A percentile compares a stretch with the other conserved stretches of the same genome.
phyloP scores from a whole-genome alignment of 495 filamentous ascomycete genomes.

The Platismatia glauca region DNA sequence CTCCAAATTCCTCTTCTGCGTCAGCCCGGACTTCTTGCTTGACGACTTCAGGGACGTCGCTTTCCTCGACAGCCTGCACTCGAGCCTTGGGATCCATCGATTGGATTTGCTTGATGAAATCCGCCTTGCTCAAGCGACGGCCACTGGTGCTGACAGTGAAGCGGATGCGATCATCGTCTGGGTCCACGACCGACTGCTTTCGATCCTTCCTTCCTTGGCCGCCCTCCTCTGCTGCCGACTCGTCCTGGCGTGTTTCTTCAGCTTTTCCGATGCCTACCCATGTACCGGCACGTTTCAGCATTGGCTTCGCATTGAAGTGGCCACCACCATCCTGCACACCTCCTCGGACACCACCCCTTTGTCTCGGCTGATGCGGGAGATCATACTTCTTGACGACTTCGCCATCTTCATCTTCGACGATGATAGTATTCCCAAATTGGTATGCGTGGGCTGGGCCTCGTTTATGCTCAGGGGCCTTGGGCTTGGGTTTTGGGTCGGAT shows the following conservation, averaged over 20 bases:
- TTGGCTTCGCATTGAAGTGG: conserved; percentile 34
- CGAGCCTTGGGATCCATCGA: conserved; percentile 70
- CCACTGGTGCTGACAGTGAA: conserved; percentile 75
- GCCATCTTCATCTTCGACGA: conserved; percentile 95
- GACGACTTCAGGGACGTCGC: conserved; percentile 51
- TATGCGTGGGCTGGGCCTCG: conserved; percentile 76
- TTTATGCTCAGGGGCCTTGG: conserved; percentile 26
- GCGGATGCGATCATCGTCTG: conserved; percentile 71
- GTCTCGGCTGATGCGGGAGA: conserved; percentile 47
- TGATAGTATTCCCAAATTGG: conserved; percentile 93
- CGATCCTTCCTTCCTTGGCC: conserved; percentile 30
- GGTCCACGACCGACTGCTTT: conserved; percentile 40
- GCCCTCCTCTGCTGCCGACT: conserved; percentile 8
- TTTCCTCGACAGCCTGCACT: conserved; percentile 59
- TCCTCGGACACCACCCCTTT: conserved; percentile 25
- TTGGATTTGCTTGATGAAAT: conserved; percentile 81
- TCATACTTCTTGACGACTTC: conserved; percentile 97
- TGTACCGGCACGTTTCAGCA: conserved; percentile 49
- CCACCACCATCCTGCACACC: conserved; percentile 38
- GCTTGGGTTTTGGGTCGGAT: conserved; percentile 21
- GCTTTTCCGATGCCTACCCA: conserved; percentile 48
- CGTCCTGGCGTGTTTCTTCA: conserved; percentile 25
- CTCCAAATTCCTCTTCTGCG: conserved; percentile 26
- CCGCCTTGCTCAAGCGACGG: conserved; percentile 77
- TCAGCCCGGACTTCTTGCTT: conserved; percentile 47